A percentile compares a stretch with the other conserved stretches of the same genome.
These are phyloP conservation scores for Verticillium tricorpus DNA, from an alignment of 2,329 filamentous ascomycete genomes.

Conservation along the genomic window DNA sequence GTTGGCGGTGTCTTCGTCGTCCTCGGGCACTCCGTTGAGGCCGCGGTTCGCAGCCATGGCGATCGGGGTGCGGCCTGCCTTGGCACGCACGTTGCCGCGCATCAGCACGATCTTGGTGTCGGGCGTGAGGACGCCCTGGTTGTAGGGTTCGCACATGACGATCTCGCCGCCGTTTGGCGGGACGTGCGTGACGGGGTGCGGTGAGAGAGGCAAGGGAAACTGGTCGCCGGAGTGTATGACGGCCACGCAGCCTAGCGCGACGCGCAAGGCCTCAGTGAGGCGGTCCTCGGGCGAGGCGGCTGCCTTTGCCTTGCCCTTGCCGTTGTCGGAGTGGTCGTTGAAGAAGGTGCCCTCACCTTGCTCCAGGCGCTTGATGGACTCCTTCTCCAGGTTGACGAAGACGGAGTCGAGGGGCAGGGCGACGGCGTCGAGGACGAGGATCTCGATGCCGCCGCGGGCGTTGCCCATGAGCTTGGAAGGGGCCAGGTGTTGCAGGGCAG, in stretches of 20 bases:
- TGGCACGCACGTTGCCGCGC: constrained; percentile 53
- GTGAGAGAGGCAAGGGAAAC: constrained; percentile 69
- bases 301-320: constrained; percentile 28
- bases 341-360: constrained; percentile 81
- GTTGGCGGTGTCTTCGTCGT: constrained; percentile 77
- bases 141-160: constrained; percentile 88
- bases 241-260: constrained; percentile 66
- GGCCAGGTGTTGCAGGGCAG: constrained; percentile 65
- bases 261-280: constrained; percentile 63
- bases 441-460: constrained; percentile 74
- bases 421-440: constrained; percentile 75
- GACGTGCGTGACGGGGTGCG: constrained; percentile 83
- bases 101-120: constrained; percentile 81
- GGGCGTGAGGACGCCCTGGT: constrained; percentile 75
- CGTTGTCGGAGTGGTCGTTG: constrained; percentile 49
- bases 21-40: constrained; percentile 55
- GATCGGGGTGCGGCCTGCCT: constrained; percentile 37
- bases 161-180: constrained; percentile 82
- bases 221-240: constrained; percentile 83
- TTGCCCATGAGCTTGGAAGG: constrained; percentile 71
- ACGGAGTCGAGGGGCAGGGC: constrained; percentile 79
- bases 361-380: constrained; percentile 74
- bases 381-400: constrained; percentile 79
- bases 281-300: constrained; percentile 45
- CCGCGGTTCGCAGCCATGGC: constrained; percentile 43